Evolutionary conservation across 1,284 basidiomycete species (phyloP), one percentile per base, ranked within the genome.

Genomic region (Tilletia walkeri): DNA sequence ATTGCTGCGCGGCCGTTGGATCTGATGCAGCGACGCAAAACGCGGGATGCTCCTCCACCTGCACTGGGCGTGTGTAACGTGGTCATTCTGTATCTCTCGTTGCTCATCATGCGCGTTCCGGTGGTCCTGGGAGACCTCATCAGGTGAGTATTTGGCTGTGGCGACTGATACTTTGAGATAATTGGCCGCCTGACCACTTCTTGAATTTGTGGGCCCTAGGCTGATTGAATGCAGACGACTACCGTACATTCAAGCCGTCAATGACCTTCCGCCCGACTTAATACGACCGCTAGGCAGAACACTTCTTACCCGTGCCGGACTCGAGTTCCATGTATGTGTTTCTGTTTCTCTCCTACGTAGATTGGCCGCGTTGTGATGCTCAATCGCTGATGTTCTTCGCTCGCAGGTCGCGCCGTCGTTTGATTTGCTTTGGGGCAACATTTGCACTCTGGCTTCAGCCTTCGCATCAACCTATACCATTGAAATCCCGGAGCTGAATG

Each of bases 211-310:
- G 12, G 5, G 3, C 24, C n/a, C 6, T 24, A 56, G 91, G 67
- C 84, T 90, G 69, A 89, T 94, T 61, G 90, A 93, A 76, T 85
- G 85, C 30, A 90, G 91, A 79, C 86, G 89, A 41, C 86, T 97
- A 49, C 93, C 94, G 0, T 96, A 93, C 84, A 86, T 97, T 63
- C 90, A 94, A 77, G 88, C 89, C 47, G 84, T 89, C 38, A 87
- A 88, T 18, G 81, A 88, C 45, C 85, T 96, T 1, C 92, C 94
- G 0, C 73, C 78, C 20, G 86, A 86, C 5, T 88, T 95, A 87
- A 86, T 86, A 2, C 81, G 84, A 47, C 91, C 91, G 83, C 87
- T 96, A 70, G 90, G 89, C 36, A 89, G 89, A 82, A 87, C 90
- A 71, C 88, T 87, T 53, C 84, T 87, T 45, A 87, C 88, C 89